Evolutionary conservation across 768 basidiomycete species (phyloP), one percentile per base, ranked within the genome.

Genomic region (Termitomyces sp.): DNA sequence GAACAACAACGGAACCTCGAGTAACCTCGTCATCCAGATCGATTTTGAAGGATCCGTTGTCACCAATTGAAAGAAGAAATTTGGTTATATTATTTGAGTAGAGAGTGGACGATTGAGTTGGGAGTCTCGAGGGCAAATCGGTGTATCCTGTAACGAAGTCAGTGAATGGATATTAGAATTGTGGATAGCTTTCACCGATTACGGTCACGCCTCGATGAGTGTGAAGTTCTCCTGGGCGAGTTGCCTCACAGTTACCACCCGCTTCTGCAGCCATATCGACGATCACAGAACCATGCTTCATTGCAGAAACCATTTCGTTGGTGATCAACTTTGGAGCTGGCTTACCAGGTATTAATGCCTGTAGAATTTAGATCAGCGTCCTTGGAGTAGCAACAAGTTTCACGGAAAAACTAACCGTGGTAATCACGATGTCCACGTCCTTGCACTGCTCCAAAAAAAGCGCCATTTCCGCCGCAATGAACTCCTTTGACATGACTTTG

Each of bases 81-180:
- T 95, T 95, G 42, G 89, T 88, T 64, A 95, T 87, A 68, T 95
- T 95, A 74, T 95, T 95, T 6, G 93, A 95, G 71, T 95, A 95
- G 6, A 95, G 76, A 3, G 91, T 92, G 4, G 91, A 92, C 5
- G 92, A 92, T 68, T 95, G 93, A 0, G 93, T 95, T 15, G 93
- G 93, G 40, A 95, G 76, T 43, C 93, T 84, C n/a, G 92, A 93
- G 6, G 92, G 88, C 53, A 94, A 78, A 73, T 95, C 93, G 52
- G 89, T 87, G 70, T 91, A 92, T 45, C 91, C 90, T 92, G 65
- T 5, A 45, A 45, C 31, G 3, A 12, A 17, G 8, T 56, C 7
- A 56, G 55, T 43, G 9, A 31, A 14, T 12, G n/a, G 6, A 8
- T 7, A 42, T 20, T 1, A 31, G 11, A 15, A 45, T 14, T 4